Evolutionary conservation across 495 filamentous ascomycete species (phyloP).

Genomic region (Cercophora samala): DNA sequence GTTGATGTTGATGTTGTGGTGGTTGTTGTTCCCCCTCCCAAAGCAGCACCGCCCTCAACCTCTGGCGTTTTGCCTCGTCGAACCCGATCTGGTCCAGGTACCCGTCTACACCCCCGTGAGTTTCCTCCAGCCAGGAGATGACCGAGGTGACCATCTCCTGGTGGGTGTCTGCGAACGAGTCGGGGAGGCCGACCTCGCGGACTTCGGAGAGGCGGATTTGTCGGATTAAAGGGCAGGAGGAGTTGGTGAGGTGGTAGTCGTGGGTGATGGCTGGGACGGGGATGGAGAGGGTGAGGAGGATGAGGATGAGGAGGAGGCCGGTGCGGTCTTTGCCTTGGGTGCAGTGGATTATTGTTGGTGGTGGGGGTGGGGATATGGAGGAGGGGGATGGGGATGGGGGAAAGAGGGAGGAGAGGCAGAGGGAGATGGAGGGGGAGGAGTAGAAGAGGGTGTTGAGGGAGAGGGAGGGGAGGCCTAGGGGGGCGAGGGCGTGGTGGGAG

Average conservation of each 20-base stretch:
- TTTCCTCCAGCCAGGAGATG: constrained; percentile 46
- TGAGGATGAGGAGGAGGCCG: constrained; percentile 64
- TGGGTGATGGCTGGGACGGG: constrained; percentile 53
- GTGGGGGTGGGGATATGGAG: constrained; percentile 17
- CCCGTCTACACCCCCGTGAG: constrained; percentile 58
- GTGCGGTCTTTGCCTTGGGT: constrained; percentile 89
- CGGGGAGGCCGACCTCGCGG: constrained; percentile 59
- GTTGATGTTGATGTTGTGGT: too few relatives aligned
- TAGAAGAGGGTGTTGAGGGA: constrained; percentile 62
- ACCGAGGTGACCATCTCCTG: constrained; percentile 53
- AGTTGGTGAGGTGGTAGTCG: constrained; percentile 63
- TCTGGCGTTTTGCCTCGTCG: constrained; percentile 2
- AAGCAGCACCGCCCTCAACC: background rate
- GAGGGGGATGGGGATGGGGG: background rate
- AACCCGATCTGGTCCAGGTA: constrained; percentile 63
- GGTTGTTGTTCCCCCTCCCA: background rate
- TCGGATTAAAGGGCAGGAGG: constrained; percentile 39
- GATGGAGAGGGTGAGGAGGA: constrained; percentile 57
- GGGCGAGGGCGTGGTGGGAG: constrained; percentile 63
- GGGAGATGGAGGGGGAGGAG: constrained; percentile 58
- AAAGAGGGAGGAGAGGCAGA: background rate
- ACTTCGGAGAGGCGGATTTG: constrained; percentile 65
- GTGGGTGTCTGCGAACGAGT: constrained; percentile 65
- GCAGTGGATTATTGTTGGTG: constrained; percentile 64
- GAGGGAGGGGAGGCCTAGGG: constrained; percentile 63